Base-by-base conservation (phyloP, 805 yeast species). In the Ogataea degrootiae region DNA sequence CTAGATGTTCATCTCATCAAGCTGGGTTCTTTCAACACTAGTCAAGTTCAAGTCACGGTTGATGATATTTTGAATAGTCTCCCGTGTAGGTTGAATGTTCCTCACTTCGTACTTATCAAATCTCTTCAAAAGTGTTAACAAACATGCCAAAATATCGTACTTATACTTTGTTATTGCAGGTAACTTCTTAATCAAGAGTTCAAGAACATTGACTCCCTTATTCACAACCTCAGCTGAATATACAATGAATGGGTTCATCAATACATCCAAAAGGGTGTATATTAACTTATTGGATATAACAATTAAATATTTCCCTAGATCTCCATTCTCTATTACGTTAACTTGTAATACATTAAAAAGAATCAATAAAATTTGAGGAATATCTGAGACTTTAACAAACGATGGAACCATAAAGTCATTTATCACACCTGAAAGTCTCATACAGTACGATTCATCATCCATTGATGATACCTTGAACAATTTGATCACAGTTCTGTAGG, bases 331-430 rank as follows among this genome's bases (percentile, higher is more conserved):
- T 1, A 61, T 33, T 1, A 55, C 45, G 11, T 33, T 34, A 16
- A n/a, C 5, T 6, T 43, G 34, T 14, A 61, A 39, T 7, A 38
- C 31, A 16, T n/a, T 21, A 7, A 43, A 23, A 9, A 66, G 40
- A 11, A 49, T 37, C 2, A 12, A n/a, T 15, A 55, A 36, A 2
- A 65, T 45, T 12, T 44, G 41, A 4, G 67, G 61, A 26, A 49
- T 42, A 29, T 65, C 69, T n/a, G 47, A 50, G 6, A 53, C 58
- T 41, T 58, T 60, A 12, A 46, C 44, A 8, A 66, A 44, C 1
- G 65, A 57, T 1, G 68, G 63, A n/a, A 64, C 37, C 9, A 62
- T 16, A 19, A 55, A 56, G 36, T 63, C 63, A 16, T 60, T 52
- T 12, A 65, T 41, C n/a, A 65, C 22, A 11, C 48, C 48, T 5